These are phyloP conservation scores for Talaromyces sp. DNA, from an alignment of 2,329 filamentous ascomycete genomes.

Conservation along the genomic window DNA sequence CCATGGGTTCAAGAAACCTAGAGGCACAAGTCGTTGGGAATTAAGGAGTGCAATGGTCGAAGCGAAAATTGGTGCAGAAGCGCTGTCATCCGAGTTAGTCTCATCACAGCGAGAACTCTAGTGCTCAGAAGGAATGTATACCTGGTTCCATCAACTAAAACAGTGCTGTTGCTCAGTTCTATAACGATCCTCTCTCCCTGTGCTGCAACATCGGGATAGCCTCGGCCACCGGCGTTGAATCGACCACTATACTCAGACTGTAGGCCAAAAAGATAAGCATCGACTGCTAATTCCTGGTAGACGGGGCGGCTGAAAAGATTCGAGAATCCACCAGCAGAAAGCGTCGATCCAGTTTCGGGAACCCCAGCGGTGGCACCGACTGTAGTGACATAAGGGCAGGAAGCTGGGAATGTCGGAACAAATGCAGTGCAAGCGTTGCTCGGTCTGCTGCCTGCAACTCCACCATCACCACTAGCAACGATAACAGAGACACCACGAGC, in stretches of 20 bases:
- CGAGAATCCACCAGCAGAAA: slow-evolving; percentile 45
- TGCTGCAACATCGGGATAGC: slow-evolving; percentile 59
- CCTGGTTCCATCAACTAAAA: slow-evolving; percentile 35
- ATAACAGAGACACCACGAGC: slow-evolving; percentile 32
- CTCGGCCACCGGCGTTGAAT: slow-evolving; percentile 53
- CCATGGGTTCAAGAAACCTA: slow-evolving; percentile 62
- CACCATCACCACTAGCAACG: slow-evolving; percentile 32
- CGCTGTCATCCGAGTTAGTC: slow-evolving; percentile 26
- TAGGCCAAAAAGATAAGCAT: slow-evolving; percentile 38
- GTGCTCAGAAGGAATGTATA: background rate
- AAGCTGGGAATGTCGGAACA: slow-evolving; percentile 47
- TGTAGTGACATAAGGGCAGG: slow-evolving; percentile 51
- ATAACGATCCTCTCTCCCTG: slow-evolving; percentile 30
- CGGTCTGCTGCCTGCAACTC: slow-evolving; percentile 20
- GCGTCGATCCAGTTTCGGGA: slow-evolving; percentile 21
- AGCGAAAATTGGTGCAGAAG: slow-evolving; percentile 57
- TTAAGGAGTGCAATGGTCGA: slow-evolving; percentile 61
- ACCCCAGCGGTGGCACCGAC: slow-evolving; percentile 42
- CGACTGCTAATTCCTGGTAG: slow-evolving; percentile 43
- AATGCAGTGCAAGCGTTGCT: slow-evolving; percentile 40
- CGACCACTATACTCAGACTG: slow-evolving; percentile 36
- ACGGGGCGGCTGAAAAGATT: slow-evolving; percentile 44
- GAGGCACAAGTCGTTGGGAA: slow-evolving; percentile 52
- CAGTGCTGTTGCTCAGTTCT: slow-evolving; percentile 24
- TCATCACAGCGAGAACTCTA: background rate